Conservation (phyloP, 2,329 filamentous ascomycete genomes). For the Ustilaginoidea virens region DNA sequence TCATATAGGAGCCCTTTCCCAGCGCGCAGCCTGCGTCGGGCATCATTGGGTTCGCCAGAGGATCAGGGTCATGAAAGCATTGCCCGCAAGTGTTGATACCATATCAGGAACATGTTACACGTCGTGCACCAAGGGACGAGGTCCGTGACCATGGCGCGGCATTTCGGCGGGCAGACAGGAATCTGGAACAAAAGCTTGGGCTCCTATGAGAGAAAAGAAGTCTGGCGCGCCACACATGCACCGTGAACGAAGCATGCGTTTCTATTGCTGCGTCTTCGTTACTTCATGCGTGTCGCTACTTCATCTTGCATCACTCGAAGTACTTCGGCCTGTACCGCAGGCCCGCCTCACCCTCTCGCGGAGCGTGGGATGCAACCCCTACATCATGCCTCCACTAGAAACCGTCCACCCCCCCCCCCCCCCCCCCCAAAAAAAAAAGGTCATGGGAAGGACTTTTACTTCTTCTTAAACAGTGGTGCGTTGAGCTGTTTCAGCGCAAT, state of each 20-base stretch:
- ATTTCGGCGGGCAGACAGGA: neutral
- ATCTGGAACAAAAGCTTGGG: too few relatives aligned
- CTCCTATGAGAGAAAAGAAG: too few relatives aligned
- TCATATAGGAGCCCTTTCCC: neutral
- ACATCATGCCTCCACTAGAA: too few relatives aligned
- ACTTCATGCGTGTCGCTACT: constrained; percentile 5
- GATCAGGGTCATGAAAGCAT: too few relatives aligned
- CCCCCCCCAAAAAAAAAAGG: too few relatives aligned
- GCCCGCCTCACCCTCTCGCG: neutral
- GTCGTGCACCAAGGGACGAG: neutral
- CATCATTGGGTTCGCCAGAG: constrained; percentile 6
- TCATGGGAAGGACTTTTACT: too few relatives aligned
- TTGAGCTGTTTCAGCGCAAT: too few relatives aligned
- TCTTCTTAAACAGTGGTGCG: too few relatives aligned
- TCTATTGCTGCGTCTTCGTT: neutral
- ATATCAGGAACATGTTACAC: neutral
- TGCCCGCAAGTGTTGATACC: too few relatives aligned
- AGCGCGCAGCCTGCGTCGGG: constrained; percentile 2
- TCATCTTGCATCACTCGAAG: constrained; percentile 2
- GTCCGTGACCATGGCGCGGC: neutral
- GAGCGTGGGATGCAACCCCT: neutral
- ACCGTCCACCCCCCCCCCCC: too few relatives aligned
- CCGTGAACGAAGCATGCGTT: constrained; percentile 1
- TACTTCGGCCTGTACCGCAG: too few relatives aligned
- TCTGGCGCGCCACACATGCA: too few relatives aligned